Conservation (phyloP, 257 asterid genomes). For the Ligustrum vulgare region DNA sequence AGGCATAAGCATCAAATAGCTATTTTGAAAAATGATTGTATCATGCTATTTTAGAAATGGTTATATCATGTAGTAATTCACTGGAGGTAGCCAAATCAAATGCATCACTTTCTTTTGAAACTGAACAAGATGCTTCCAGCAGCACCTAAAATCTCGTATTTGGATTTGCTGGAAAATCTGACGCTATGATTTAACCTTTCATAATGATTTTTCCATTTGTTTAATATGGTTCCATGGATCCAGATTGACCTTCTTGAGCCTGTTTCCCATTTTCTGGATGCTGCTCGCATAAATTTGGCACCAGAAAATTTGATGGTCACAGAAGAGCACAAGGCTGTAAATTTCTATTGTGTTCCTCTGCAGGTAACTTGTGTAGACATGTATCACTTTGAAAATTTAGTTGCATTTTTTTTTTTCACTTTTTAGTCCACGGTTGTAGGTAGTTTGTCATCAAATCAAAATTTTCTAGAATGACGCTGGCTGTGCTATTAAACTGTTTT, state of each 20-base stretch:
- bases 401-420: constrained; percentile 15
- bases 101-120: not conserved
- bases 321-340: constrained; percentile 66
- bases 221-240: constrained; percentile 19
- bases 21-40: too few relatives aligned
- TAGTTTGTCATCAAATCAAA: not conserved
- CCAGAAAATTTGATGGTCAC: constrained; percentile 66
- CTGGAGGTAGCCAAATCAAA: constrained; percentile 2
- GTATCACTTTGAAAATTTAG: not conserved
- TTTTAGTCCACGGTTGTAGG: not conserved
- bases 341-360: constrained; percentile 81
- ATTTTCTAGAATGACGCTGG: not conserved
- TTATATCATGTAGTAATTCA: not conserved
- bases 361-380: constrained; percentile 48
- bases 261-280: constrained; percentile 81
- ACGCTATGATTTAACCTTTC: not conserved
- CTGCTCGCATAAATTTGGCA: constrained; percentile 79
- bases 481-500: not conserved
- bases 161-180: not conserved
- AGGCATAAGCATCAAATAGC: too few relatives aligned
- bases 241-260: constrained; percentile 98
- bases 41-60: too few relatives aligned
- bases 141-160: constrained; percentile 12
- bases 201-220: constrained; percentile 3
- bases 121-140: not conserved